Evolutionary conservation across 495 filamentous ascomycete species (phyloP), one percentile per base, ranked within the genome.

Genomic region (Penicillium cataractarum): DNA sequence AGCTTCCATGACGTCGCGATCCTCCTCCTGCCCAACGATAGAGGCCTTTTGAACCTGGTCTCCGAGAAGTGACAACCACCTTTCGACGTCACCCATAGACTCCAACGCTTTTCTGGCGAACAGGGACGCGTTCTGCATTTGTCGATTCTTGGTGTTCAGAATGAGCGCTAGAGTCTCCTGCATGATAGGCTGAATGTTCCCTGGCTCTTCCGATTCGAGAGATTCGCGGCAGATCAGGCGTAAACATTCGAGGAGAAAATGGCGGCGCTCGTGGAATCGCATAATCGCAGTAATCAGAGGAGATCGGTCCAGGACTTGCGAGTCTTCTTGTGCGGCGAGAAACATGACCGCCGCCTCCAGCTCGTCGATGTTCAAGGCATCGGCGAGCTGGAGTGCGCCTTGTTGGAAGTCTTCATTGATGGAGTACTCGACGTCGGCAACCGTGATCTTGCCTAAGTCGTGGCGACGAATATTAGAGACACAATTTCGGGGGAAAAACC

Each of bases 361-460:
- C 74, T 99, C 95, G 75, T 99, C 94, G 29, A 99, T 81, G 65
- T 96, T 85, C 56, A 97, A 81, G 26, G 88, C 88, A 76, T 98
- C 94, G 54, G 93, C 91, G 39, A 98, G 76, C 70, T 90, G 83
- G 19, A 93, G 80, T 35, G 88, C 82, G 57, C 87, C 83, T 73
- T 96, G 87, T 73, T 92, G 84, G 73, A 98, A 98, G 66, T 94
- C 87, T 42, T 88, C 80, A 71, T 96, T 97, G 71, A 98, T 78
- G n/a, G 83, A 67, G 71, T 92, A 97, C 66, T 93, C 86, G 9
- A 83, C 82, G 60, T 88, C 88, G 65, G 84, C 82, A 60, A 95
- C 70, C 19, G 77, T 84, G 58, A 97, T 79, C 67, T 89, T 89
- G 24, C 90, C 92, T 93, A 63, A 29, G 61, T 64, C 55, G 57